phyloP scores from a whole-genome alignment of 1,284 basidiomycete species.

The Pascua sp. region DNA sequence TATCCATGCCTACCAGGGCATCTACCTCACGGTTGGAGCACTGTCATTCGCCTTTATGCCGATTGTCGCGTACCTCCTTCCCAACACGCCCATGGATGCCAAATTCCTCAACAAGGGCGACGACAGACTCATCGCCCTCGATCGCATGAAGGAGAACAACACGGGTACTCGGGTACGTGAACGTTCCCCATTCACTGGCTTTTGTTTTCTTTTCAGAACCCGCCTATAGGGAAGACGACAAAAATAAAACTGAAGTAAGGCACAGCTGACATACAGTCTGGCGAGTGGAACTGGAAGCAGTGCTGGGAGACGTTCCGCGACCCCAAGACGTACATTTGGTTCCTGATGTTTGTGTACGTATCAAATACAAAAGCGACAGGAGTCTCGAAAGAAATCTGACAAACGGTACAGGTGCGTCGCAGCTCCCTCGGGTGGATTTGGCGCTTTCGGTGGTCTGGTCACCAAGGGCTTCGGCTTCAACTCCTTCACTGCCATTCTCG shows the following conservation, averaged over 20 bases:
- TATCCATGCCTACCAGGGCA: constrained; percentile 47
- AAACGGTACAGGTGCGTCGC: no score
- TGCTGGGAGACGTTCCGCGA: constrained; percentile 44
- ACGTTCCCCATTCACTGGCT: no score
- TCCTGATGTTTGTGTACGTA: constrained; percentile 38
- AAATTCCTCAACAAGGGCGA: constrained; percentile 41
- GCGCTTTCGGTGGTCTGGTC: constrained; percentile 43
- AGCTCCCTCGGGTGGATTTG: constrained; percentile 43
- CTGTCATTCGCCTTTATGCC: constrained; percentile 53
- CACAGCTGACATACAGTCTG: constrained; percentile 8
- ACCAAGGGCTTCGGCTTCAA: constrained; percentile 39
- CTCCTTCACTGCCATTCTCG: constrained; percentile 47
- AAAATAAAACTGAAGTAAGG: no score
- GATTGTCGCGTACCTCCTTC: constrained; percentile 51
- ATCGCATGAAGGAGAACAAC: constrained; percentile 47
- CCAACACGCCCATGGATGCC: constrained; percentile 43
- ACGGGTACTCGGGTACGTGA: constrained; percentile 40
- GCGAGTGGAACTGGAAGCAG: constrained; percentile 45
- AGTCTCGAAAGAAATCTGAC: no score
- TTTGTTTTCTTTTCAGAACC: no score
- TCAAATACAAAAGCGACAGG: no score
- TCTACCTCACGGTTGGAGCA: constrained; percentile 56
- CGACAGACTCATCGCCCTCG: constrained; percentile 46
- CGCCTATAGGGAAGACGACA: no score
- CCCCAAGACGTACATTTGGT: constrained; percentile 40